phyloP scores from a whole-genome alignment of 257 asterid species.

The Rhazya stricta region DNA sequence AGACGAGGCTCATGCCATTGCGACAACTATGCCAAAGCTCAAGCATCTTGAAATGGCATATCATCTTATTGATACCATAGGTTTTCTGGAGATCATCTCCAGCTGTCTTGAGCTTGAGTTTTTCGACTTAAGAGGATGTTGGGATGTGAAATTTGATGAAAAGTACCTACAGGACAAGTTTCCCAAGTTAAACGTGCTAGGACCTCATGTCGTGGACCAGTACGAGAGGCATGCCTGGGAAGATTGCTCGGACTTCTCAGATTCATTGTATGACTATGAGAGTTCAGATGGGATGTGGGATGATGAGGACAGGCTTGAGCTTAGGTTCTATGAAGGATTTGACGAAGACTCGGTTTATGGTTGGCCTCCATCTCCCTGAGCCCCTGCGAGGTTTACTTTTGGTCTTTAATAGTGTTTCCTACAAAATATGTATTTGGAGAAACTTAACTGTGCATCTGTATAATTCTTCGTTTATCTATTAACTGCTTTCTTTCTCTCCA shows the following conservation, averaged over 20 bases:
- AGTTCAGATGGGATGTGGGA: conserved; percentile 39
- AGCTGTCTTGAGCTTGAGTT: conserved; percentile 28
- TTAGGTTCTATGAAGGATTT: conserved; percentile 35
- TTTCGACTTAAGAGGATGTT: conserved; percentile 44
- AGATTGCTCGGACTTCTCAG: conserved; percentile 35
- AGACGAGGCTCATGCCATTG: conserved; percentile 39
- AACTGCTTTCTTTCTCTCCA: background rate
- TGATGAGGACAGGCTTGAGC: conserved; percentile 27
- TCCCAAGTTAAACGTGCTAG: conserved; percentile 34
- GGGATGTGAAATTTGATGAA: conserved; percentile 46
- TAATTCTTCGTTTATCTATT: background rate
- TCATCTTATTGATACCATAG: conserved; percentile 24
- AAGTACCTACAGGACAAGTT: conserved; percentile 27
- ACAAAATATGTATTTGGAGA: background rate
- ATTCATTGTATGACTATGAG: conserved; percentile 34
- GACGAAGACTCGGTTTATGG: conserved; percentile 30
- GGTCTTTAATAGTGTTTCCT: background rate
- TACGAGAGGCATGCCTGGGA: conserved; percentile 38
- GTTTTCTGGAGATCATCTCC: conserved; percentile 25
- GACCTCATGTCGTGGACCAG: conserved; percentile 36
- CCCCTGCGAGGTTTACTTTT: background rate
- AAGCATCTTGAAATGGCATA: conserved; percentile 44
- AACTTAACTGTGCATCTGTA: background rate
- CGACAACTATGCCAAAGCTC: conserved; percentile 35
- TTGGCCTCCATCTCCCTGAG: conserved; percentile 51